phyloP scores from a whole-genome alignment of 106 monocot species.

The Dioscorea dumetorum region DNA sequence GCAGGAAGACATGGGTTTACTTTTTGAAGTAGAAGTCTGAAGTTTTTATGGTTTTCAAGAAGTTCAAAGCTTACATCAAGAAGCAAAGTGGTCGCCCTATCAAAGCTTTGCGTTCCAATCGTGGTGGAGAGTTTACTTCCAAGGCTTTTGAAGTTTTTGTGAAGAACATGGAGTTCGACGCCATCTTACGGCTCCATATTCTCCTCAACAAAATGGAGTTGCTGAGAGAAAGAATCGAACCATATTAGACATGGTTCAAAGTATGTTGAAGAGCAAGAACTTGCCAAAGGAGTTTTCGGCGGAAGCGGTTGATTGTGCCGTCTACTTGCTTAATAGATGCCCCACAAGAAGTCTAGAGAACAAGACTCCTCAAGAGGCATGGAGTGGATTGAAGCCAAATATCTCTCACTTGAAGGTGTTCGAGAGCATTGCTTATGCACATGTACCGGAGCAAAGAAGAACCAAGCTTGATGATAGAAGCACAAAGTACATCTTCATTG shows the following conservation, averaged over 20 bases:
- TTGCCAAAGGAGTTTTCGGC: constrained; percentile 1
- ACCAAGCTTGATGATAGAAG: constrained; percentile 2
- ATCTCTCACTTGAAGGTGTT: background rate
- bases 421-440: background rate
- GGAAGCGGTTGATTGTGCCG: background rate
- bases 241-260: background rate
- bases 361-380: constrained; percentile 1
- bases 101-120: background rate
- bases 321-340: constrained; percentile 2
- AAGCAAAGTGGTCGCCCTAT: constrained; percentile 1
- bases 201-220: no score
- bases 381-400: background rate
- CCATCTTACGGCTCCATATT: background rate
- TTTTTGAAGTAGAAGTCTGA: background rate
- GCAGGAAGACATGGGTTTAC: constrained; percentile 4
- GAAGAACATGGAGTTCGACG: background rate
- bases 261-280: constrained; percentile 6
- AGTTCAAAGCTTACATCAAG: background rate
- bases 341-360: background rate
- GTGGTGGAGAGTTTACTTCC: background rate
- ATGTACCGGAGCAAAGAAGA: background rate
- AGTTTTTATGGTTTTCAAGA: background rate
- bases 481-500: background rate
- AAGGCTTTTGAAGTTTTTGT: background rate
- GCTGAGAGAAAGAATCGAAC: background rate